These are phyloP conservation scores for Hemileccinum rubropunctum DNA, from an alignment of 768 basidiomycete genomes.

Conservation along the genomic window DNA sequence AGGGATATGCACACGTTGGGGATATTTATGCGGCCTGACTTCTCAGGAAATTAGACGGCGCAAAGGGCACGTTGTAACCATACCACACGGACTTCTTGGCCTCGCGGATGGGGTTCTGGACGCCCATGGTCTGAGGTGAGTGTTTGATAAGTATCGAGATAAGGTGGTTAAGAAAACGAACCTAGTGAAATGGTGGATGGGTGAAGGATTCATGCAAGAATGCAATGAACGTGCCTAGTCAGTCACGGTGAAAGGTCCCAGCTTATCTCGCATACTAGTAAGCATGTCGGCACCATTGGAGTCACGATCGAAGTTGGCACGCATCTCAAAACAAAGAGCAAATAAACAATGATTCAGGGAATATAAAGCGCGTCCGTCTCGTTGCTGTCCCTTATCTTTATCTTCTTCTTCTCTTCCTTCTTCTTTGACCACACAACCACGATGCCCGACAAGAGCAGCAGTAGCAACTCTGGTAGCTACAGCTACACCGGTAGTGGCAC, in stretches of 20 bases:
- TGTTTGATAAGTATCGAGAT: not conserved
- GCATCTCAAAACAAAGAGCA: slow-evolving; percentile 10
- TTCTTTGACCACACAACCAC: not conserved
- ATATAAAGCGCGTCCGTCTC: not conserved
- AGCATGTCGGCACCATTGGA: too few species aligned
- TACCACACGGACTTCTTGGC: slow-evolving; percentile 15
- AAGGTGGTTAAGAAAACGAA: not conserved
- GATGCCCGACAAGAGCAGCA: slow-evolving; percentile 16
- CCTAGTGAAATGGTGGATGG: too few species aligned
- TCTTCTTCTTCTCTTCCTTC: not conserved
- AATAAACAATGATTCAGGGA: slow-evolving; percentile 9
- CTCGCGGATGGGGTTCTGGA: slow-evolving; percentile 11
- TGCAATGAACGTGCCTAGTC: too few species aligned
- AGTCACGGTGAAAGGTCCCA: too few species aligned
- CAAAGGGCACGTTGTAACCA: slow-evolving; percentile 11
- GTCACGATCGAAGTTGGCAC: too few species aligned
- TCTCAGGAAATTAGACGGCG: slow-evolving; percentile 8
- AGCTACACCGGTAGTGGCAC: slow-evolving; percentile 47
- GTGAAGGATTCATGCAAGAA: too few species aligned
- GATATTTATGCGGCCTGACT: slow-evolving; percentile 17
- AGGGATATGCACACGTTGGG: slow-evolving; percentile 5
- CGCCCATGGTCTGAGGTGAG: not conserved
- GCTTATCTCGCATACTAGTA: not conserved
- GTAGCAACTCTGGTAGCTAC: slow-evolving; percentile 30
- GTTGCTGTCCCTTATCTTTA: fast-evolving